phyloP scores from a whole-genome alignment of 208 protist genomes.

The Endotrypanum monterogeii region DNA sequence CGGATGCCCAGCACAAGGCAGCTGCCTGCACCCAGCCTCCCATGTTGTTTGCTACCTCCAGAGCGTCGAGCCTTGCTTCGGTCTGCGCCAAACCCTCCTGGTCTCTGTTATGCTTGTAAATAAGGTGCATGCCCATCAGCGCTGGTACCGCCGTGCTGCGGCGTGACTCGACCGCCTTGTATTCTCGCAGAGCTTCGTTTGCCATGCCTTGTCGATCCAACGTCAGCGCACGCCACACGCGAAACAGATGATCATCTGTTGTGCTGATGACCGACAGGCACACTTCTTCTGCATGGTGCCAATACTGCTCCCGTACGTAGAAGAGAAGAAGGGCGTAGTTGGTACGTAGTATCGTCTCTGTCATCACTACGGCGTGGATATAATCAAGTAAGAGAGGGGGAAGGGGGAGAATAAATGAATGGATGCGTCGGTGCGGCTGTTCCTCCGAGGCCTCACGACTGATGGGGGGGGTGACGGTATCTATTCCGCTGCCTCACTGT shows the following conservation, averaged over 20 bases:
- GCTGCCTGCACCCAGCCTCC: conserved; percentile 69
- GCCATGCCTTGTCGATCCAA: conserved; percentile 77
- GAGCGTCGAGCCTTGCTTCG: conserved; percentile 54
- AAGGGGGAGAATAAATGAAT: neutral
- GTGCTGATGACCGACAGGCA: conserved; percentile 66
- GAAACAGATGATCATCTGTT: conserved; percentile 80
- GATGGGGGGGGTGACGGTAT: no score
- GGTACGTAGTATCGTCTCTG: conserved; percentile 52
- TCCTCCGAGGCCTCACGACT: no score
- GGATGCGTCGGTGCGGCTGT: no score
- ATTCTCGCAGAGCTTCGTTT: conserved; percentile 85
- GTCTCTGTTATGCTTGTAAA: conserved; percentile 79
- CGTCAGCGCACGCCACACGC: conserved; percentile 80
- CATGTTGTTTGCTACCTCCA: conserved; percentile 41
- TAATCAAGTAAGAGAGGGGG: neutral
- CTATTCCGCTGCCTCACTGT: no score
- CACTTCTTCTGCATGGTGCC: conserved; percentile 84
- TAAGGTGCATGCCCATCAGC: conserved; percentile 71
- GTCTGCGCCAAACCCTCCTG: conserved; percentile 49
- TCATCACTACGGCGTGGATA: conserved; percentile 17
- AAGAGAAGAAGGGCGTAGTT: conserved; percentile 84
- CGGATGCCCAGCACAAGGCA: conserved; percentile 64
- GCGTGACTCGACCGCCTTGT: conserved; percentile 71
- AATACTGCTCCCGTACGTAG: conserved; percentile 80
- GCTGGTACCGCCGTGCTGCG: conserved; percentile 68